Evolutionary conservation across 2,329 filamentous ascomycete genomes (phyloP).

Genomic region (Talaromyces verruculosus): DNA sequence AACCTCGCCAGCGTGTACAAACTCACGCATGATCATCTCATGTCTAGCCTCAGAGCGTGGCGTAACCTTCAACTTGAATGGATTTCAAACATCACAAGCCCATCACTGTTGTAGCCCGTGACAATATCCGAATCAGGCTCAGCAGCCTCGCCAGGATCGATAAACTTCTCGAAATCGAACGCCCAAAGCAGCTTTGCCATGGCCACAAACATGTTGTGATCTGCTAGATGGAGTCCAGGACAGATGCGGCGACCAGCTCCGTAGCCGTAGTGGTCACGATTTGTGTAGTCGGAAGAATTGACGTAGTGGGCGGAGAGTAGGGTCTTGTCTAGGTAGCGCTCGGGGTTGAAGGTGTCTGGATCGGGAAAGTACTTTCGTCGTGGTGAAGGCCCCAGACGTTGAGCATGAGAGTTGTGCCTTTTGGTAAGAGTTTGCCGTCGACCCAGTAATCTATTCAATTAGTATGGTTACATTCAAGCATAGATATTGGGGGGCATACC

Average conservation of each 20-base stretch:
- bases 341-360: conserved; percentile 4
- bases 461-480: conserved; percentile 21
- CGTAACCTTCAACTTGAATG: conserved; percentile 34
- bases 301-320: conserved; percentile 36
- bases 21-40: conserved; percentile 34
- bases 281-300: conserved; percentile 26
- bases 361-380: conserved; percentile 34
- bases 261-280: conserved; percentile 36
- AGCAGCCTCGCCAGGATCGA: conserved; percentile 47
- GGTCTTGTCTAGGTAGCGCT: not conserved
- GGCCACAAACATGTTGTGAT: conserved; percentile 50
- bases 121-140: conserved; percentile 27
- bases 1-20: conserved; percentile 30
- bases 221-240: conserved; percentile 51
- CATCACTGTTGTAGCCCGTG: conserved; percentile 32
- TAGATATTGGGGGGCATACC: conserved; percentile 16
- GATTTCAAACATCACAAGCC: conserved; percentile 36
- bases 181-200: conserved; percentile 56
- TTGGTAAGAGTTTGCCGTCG: conserved; percentile 50
- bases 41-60: conserved; percentile 34
- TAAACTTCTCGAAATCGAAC: conserved; percentile 36
- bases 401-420: conserved; percentile 45
- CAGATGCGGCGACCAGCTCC: conserved; percentile 29
- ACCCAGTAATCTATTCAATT: conserved; percentile 40
- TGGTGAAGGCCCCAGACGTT: conserved; percentile 50